A percentile compares a stretch with the other conserved stretches of the same genome.
Conservation (phyloP, 129 eudicot species). For the Pulicaria dysenterica region DNA sequence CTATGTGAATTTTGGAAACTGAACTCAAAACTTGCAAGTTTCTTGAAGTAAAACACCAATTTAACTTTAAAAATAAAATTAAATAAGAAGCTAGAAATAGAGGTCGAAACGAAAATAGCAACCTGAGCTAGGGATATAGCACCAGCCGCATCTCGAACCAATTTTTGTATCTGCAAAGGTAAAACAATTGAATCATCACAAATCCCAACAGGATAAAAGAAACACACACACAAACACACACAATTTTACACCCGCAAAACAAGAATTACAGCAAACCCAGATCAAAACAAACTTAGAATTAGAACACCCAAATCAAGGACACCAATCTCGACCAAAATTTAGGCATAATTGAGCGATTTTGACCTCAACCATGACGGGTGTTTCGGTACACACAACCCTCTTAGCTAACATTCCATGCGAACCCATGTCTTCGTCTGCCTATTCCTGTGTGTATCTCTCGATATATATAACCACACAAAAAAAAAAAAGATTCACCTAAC, state of each 20-base stretch:
- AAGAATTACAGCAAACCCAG: constrained; percentile 24
- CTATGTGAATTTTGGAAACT: constrained; percentile 23
- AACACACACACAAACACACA: neutral
- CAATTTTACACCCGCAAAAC: constrained; percentile 18
- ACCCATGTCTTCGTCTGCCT: constrained; percentile 54
- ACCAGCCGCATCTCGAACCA: constrained; percentile 75
- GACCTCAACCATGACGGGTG: constrained; percentile 99
- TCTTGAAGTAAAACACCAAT: constrained; percentile 23
- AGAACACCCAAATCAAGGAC: constrained; percentile 16
- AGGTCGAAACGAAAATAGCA: constrained; percentile 38
- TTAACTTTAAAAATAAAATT: neutral
- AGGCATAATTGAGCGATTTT: constrained; percentile 23
- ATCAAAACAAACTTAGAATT: constrained; percentile 21
- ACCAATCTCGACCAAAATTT: constrained; percentile 20
- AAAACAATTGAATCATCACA: constrained; percentile 13
- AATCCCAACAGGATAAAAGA: constrained; percentile 2
- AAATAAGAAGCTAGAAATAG: constrained; percentile 11
- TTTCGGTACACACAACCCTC: constrained; percentile 70
- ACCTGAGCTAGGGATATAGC: constrained; percentile 93
- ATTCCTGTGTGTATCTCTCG: constrained; percentile 19
- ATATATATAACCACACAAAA: neutral
- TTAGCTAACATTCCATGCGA: constrained; percentile 81
- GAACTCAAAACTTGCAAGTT: neutral
- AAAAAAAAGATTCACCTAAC: constrained; percentile 39
- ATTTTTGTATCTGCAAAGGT: constrained; percentile 78